These are phyloP conservation scores for Sodiomyces alkalinus DNA, from an alignment of 2,329 filamentous ascomycete genomes.

Conservation along the genomic window DNA sequence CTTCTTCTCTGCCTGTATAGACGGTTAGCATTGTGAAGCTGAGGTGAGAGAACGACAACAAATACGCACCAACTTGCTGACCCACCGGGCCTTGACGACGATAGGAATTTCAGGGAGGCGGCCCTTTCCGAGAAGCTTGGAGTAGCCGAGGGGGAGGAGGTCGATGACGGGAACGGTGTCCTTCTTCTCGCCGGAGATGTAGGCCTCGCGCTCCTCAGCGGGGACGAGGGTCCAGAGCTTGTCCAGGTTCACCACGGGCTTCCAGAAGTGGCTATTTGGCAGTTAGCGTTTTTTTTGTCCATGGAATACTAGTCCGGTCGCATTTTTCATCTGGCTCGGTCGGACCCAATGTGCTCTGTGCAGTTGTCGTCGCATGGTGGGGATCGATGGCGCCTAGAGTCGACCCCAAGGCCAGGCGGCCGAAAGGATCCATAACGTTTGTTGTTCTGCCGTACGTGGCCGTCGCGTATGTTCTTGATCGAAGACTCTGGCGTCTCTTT, in stretches of 20 bases:
- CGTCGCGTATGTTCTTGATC: too few relatives aligned
- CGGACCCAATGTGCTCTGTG: background rate
- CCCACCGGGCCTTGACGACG: slow-evolving; percentile 88
- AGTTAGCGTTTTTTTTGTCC: slow-evolving; percentile 3
- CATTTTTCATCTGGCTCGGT: slow-evolving; percentile 1
- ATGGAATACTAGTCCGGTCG: too few relatives aligned
- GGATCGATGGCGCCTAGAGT: too few relatives aligned
- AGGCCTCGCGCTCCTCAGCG: slow-evolving; percentile 81
- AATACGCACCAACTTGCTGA: slow-evolving; percentile 54
- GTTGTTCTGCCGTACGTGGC: too few relatives aligned
- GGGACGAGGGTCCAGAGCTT: slow-evolving; percentile 98
- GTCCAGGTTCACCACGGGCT: slow-evolving; percentile 96
- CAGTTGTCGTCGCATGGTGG: too few relatives aligned
- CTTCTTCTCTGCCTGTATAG: slow-evolving; percentile 68
- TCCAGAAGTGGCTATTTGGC: slow-evolving; percentile 69
- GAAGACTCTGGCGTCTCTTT: too few relatives aligned
- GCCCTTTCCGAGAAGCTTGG: slow-evolving; percentile 98
- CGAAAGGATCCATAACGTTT: too few relatives aligned
- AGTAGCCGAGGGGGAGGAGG: slow-evolving; percentile 92
- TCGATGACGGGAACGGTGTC: slow-evolving; percentile 96
- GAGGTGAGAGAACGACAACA: too few relatives aligned
- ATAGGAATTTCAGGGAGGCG: slow-evolving; percentile 84
- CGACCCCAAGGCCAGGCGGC: too few relatives aligned
- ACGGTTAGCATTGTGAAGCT: background rate
- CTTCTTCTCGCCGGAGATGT: slow-evolving; percentile 64